These are phyloP conservation scores for Marasmius fiardii DNA, from an alignment of 1,284 basidiomycete genomes.

Conservation along the genomic window DNA sequence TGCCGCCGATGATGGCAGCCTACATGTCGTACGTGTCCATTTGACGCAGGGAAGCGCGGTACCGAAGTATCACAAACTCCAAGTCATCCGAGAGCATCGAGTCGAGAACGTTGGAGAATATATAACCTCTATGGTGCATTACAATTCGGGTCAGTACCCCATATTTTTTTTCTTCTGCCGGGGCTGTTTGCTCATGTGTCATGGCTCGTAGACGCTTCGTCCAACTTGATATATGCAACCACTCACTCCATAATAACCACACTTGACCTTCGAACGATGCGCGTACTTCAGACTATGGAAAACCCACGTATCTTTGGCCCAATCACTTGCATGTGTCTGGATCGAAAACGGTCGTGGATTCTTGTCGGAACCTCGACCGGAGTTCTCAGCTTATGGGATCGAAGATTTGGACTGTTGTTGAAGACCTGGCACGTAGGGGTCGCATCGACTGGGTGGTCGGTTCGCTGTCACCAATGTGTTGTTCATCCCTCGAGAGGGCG, in stretches of 20 bases:
- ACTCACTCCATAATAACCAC: slow-evolving; percentile 75
- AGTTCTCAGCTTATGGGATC: slow-evolving; percentile 87
- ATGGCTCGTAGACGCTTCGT: slow-evolving; percentile 59
- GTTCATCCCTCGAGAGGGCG: slow-evolving; percentile 86
- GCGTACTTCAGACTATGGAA: slow-evolving; percentile 68
- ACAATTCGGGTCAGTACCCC: slow-evolving; percentile 39
- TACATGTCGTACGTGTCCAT: slow-evolving; percentile 83
- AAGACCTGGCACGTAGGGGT: slow-evolving; percentile 84
- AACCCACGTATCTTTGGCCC: slow-evolving; percentile 87
- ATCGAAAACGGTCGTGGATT: slow-evolving; percentile 83
- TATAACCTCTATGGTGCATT: slow-evolving; percentile 76
- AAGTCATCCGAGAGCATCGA: slow-evolving; percentile 73
- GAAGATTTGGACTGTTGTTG: slow-evolving; percentile 87
- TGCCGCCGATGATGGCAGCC: slow-evolving; percentile 80
- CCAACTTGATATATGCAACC: slow-evolving; percentile 82
- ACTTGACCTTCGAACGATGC: slow-evolving; percentile 88
- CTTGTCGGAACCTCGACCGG: slow-evolving; percentile 86
- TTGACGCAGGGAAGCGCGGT: slow-evolving; percentile 58
- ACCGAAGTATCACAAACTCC: slow-evolving; percentile 79
- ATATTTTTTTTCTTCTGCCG: not conserved
- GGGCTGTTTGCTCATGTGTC: not conserved
- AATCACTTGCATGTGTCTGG: slow-evolving; percentile 81
- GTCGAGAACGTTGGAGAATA: slow-evolving; percentile 71
- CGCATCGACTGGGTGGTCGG: slow-evolving; percentile 46
- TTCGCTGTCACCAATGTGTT: slow-evolving; percentile 65